Conservation (phyloP, 768 basidiomycete genomes). For the Pisolithus microcarpus region DNA sequence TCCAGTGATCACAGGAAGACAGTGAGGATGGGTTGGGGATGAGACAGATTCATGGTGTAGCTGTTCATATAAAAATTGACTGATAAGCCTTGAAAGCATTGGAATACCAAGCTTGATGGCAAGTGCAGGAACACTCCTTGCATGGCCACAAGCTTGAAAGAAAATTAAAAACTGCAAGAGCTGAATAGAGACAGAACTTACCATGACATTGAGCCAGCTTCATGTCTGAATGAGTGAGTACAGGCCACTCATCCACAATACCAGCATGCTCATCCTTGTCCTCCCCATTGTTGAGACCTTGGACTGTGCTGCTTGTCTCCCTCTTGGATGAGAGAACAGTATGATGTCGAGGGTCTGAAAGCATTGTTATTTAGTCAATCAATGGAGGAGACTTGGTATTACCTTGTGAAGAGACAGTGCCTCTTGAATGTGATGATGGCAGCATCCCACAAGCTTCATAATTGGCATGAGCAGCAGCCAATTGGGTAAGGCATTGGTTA, state of each 20-base stretch:
- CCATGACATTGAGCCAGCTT: not conserved
- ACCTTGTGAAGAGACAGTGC: too few species aligned
- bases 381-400: too few species aligned
- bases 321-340: too few species aligned
- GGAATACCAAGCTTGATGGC: not conserved
- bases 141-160: not conserved
- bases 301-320: too few species aligned
- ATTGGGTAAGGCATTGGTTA: constrained; percentile 6
- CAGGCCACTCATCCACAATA: not conserved
- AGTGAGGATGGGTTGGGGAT: not conserved
- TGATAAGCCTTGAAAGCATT: not conserved
- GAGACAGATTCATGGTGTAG: not conserved
- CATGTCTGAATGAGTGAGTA: not conserved
- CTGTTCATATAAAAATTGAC: not conserved
- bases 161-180: not conserved
- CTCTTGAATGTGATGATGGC: too few species aligned
- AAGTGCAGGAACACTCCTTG: too few species aligned
- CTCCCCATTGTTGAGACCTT: not conserved
- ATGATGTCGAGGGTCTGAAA: too few species aligned
- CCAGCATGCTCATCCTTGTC: not conserved
- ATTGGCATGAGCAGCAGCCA: constrained; percentile 13
- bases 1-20: not conserved
- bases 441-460: constrained; percentile 19
- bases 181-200: not conserved
- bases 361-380: too few species aligned